A percentile compares a stretch with the other conserved stretches of the same genome.
phyloP scores from a whole-genome alignment of 495 filamentous ascomycete genomes.

The Cudoniella acicularis region DNA sequence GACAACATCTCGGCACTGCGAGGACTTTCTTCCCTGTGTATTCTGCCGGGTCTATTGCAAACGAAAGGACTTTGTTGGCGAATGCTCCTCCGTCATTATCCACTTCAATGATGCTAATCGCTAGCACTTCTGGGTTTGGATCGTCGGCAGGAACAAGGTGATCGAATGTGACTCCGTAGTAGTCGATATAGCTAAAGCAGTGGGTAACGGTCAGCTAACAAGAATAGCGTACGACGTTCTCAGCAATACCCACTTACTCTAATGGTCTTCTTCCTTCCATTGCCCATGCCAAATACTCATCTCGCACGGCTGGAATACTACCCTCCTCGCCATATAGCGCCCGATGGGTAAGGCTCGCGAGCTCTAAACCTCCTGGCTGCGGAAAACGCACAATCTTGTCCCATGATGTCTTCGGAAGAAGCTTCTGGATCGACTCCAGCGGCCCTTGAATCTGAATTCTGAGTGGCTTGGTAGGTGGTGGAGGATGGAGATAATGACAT shows the following conservation, averaged over 20 bases:
- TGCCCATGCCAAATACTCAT: no score
- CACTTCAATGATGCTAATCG: conserved; percentile 26
- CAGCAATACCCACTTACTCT: no score
- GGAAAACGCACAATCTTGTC: no score
- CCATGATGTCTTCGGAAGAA: conserved; percentile 26
- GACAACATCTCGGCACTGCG: conserved; percentile 25
- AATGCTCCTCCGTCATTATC: conserved; percentile 23
- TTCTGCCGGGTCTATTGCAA: conserved; percentile 24
- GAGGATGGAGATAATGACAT: neutral
- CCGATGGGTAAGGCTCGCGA: no score
- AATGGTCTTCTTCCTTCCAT: no score
- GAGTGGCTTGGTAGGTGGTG: neutral
- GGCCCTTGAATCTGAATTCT: conserved; percentile 32
- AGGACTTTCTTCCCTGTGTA: conserved; percentile 30
- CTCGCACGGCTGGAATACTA: no score
- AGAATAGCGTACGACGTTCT: no score
- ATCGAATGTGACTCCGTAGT: conserved; percentile 17
- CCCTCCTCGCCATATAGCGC: no score
- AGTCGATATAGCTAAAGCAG: neutral
- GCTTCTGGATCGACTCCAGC: conserved; percentile 24
- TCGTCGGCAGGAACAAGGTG: conserved; percentile 33
- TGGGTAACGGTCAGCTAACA: no score
- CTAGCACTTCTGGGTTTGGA: conserved; percentile 30
- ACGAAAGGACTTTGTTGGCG: conserved; percentile 18
- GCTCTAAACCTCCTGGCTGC: no score